These are phyloP conservation scores for Floccularia luteovirens DNA, from an alignment of 768 basidiomycete genomes.

Conservation along the genomic window DNA sequence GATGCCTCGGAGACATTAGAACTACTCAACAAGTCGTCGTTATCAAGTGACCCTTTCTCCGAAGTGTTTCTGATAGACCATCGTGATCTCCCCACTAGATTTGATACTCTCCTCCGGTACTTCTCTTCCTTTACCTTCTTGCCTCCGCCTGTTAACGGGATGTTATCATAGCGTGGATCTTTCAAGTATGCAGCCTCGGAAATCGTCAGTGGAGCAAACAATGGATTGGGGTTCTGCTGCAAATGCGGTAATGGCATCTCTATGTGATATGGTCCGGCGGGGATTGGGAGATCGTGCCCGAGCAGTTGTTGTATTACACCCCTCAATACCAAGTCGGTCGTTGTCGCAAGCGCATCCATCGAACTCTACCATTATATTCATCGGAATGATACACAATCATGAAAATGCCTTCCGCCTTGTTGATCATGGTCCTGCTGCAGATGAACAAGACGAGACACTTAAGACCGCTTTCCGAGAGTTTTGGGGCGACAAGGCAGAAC, in stretches of 20 bases:
- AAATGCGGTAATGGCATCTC: constrained; percentile 44
- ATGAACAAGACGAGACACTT: constrained; percentile 37
- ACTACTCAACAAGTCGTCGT: constrained; percentile 38
- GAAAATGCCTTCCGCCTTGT: constrained; percentile 76
- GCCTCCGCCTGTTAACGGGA: constrained; percentile 1
- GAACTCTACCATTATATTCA: constrained; percentile 39
- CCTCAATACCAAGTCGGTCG: constrained; percentile 34
- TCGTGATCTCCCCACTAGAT: constrained; percentile 54
- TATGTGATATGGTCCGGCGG: constrained; percentile 42
- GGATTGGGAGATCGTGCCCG: constrained; percentile 72
- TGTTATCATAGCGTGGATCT: constrained; percentile 44
- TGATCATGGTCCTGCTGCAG: constrained; percentile 84
- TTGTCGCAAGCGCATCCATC: constrained; percentile 50
- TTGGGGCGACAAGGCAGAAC: constrained; percentile 91
- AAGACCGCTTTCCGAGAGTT: constrained; percentile 63
- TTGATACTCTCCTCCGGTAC: constrained; percentile 67
- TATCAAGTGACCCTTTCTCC: constrained; percentile 55
- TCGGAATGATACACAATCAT: constrained; percentile 74
- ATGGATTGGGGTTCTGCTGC: constrained; percentile 57
- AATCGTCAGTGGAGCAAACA: constrained; percentile 32
- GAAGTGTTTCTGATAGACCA: constrained; percentile 69
- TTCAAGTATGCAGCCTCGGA: constrained; percentile 34
- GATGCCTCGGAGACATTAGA: constrained; percentile 75
- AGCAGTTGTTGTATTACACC: constrained; percentile 54
- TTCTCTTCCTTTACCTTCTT: constrained; percentile 11